These are phyloP conservation scores for Fusarium phyllophilum DNA, from an alignment of 2,329 filamentous ascomycete species.

Conservation along the genomic window DNA sequence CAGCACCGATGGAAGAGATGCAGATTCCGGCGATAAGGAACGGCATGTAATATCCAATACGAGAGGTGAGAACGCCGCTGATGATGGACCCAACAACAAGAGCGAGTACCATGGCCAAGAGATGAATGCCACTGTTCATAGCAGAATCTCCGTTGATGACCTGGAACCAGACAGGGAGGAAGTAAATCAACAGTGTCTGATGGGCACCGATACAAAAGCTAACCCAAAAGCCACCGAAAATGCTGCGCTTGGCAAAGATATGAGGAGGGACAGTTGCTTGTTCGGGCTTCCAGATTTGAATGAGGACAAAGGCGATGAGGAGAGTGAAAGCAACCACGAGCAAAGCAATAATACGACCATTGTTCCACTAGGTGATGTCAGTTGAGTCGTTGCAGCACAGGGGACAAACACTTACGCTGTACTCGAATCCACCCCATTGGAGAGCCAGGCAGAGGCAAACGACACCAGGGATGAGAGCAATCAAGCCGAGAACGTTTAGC, in stretches of 20 bases:
- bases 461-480: constrained; percentile 61
- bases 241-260: constrained; percentile 54
- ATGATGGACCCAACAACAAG: constrained; percentile 42
- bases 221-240: constrained; percentile 49
- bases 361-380: background rate
- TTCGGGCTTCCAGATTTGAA: constrained; percentile 49
- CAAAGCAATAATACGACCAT: constrained; percentile 37
- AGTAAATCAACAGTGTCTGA: constrained; percentile 49
- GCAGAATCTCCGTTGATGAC: constrained; percentile 51
- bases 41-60: constrained; percentile 55
- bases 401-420: background rate
- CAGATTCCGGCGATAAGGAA: constrained; percentile 51
- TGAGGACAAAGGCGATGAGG: constrained; percentile 53
- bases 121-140: constrained; percentile 44
- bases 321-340: constrained; percentile 54
- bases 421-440: constrained; percentile 53
- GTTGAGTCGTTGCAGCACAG: background rate
- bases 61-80: constrained; percentile 42
- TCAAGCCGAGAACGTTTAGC: constrained; percentile 56
- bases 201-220: constrained; percentile 43
- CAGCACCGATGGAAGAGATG: constrained; percentile 50
- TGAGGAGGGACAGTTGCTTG: constrained; percentile 55
- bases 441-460: constrained; percentile 59
- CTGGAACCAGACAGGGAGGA: constrained; percentile 63
- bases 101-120: constrained; percentile 45